A percentile compares a stretch with the other conserved stretches of the same genome.
These are phyloP conservation scores for Diversispora epigaea DNA, from an alignment of 192 early-diverging fungal genomes.

Conservation along the genomic window DNA sequence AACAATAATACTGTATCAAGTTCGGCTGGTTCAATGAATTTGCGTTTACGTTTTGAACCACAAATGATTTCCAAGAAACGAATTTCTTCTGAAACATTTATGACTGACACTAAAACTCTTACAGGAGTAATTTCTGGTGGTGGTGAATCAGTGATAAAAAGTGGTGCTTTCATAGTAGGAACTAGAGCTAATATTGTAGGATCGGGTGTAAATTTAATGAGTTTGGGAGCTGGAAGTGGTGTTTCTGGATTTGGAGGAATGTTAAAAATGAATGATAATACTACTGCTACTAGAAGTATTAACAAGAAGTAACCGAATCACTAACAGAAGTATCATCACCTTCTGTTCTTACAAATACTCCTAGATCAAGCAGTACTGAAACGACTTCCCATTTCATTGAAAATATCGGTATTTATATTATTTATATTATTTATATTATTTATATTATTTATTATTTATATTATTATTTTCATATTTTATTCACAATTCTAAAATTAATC, in stretches of 20 bases:
- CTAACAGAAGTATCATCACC: too few species aligned
- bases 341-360: too few species aligned
- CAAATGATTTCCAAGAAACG: conserved; percentile 35
- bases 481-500: neutral
- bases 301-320: too few species aligned
- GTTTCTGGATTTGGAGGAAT: conserved; percentile 28
- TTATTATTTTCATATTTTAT: neutral
- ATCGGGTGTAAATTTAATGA: conserved; percentile 36
- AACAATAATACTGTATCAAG: too few species aligned
- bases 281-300: neutral
- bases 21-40: conserved; percentile 43
- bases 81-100: conserved; percentile 42
- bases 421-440: too few species aligned
- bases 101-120: conserved; percentile 55
- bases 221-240: conserved; percentile 17
- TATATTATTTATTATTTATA: neutral
- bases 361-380: too few species aligned
- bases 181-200: conserved; percentile 41
- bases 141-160: conserved; percentile 51
- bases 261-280: conserved; percentile 32
- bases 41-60: conserved; percentile 62
- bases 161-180: conserved; percentile 40
- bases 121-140: conserved; percentile 61
- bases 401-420: too few species aligned
- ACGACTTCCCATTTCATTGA: too few species aligned